These are phyloP conservation scores for Berberis thunbergii DNA, from an alignment of 164 flowering plant genomes.

Conservation along the genomic window DNA sequence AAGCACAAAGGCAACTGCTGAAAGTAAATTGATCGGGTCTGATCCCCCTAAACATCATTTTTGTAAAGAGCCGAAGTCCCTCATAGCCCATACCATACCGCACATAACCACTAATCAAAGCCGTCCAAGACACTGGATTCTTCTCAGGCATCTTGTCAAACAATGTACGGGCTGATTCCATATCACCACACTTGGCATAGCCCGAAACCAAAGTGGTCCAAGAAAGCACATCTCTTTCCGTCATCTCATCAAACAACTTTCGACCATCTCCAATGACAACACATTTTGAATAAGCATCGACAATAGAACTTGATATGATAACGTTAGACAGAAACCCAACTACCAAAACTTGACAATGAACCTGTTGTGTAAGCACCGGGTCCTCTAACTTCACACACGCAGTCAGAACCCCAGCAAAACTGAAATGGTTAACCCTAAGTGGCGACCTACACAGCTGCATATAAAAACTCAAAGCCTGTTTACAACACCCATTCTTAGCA, in stretches of 20 bases:
- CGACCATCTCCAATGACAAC: constrained; percentile 40
- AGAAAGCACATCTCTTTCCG: constrained; percentile 39
- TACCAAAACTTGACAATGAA: constrained; percentile 58
- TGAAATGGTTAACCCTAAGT: constrained; percentile 46
- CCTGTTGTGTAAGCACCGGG: constrained; percentile 35
- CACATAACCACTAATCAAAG: constrained; percentile 61
- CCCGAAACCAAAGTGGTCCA: constrained; percentile 80
- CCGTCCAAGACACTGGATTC: constrained; percentile 69
- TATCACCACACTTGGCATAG: constrained; percentile 51
- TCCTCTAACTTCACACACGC: constrained; percentile 47
- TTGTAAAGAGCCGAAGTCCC: constrained; percentile 41
- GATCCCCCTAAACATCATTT: constrained; percentile 36
- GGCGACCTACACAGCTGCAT: constrained; percentile 28
- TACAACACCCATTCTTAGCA: constrained; percentile 31
- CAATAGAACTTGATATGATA: constrained; percentile 48
- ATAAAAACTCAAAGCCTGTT: constrained; percentile 45
- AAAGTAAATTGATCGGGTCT: constrained; percentile 66
- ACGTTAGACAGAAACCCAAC: constrained; percentile 44
- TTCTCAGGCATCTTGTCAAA: constrained; percentile 60
- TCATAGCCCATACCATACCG: constrained; percentile 34
- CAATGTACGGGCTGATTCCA: constrained; percentile 42
- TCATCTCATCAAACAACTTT: constrained; percentile 53
- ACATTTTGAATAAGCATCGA: constrained; percentile 70
- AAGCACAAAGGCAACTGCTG: constrained; percentile 64
- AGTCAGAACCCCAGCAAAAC: constrained; percentile 61